Conservation (phyloP, 1,284 basidiomycete species). For the Heterobasidion irregulare region DNA sequence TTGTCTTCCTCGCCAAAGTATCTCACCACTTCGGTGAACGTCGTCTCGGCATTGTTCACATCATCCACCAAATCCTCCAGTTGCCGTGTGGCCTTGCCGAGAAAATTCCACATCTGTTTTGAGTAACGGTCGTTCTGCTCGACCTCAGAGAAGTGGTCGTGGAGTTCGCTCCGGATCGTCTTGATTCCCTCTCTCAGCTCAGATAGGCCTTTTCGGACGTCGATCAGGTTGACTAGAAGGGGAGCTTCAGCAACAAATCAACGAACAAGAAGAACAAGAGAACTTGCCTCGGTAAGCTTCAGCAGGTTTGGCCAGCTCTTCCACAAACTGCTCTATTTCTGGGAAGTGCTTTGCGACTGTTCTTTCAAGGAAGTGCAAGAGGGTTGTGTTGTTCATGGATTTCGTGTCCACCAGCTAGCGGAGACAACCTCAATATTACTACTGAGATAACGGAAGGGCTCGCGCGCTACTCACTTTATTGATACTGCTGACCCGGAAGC, state of each 20-base stretch:
- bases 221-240: constrained; percentile 62
- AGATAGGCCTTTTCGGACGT: constrained; percentile 64
- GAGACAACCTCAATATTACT: not conserved
- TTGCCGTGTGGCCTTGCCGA: constrained; percentile 63
- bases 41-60: constrained; percentile 75
- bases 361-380: constrained; percentile 91
- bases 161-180: constrained; percentile 69
- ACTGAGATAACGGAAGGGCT: not conserved
- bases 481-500: constrained; percentile 96
- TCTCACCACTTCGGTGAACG: constrained; percentile 74
- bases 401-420: constrained; percentile 92
- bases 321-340: constrained; percentile 81
- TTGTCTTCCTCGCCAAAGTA: constrained; percentile 93
- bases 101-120: constrained; percentile 85
- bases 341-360: constrained; percentile 87
- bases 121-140: constrained; percentile 72
- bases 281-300: constrained; percentile 83
- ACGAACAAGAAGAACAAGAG: constrained; percentile 3
- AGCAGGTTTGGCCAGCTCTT: constrained; percentile 84
- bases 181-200: constrained; percentile 77
- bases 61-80: constrained; percentile 81
- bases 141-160: constrained; percentile 69
- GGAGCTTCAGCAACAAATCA: constrained; percentile 1
- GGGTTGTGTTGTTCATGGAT: constrained; percentile 86
- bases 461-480: constrained; percentile 74